phyloP scores from a whole-genome alignment of 768 basidiomycete species.

The Hortiboletus campestris region DNA sequence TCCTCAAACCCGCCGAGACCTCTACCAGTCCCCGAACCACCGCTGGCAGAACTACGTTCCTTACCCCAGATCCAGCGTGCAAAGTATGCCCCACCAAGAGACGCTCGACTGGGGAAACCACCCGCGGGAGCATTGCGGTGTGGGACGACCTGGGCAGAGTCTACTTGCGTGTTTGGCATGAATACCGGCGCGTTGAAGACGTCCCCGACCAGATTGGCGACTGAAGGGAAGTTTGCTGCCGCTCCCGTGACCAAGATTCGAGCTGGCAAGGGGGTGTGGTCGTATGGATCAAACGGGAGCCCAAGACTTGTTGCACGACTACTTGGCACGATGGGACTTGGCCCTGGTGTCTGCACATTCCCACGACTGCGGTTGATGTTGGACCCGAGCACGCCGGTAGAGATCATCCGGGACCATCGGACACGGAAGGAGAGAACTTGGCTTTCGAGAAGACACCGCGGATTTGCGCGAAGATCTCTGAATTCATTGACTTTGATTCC shows the following conservation, averaged over 20 bases:
- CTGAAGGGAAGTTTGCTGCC: conserved; percentile 80
- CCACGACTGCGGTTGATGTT: conserved; percentile 31
- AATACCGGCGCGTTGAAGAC: conserved; percentile 81
- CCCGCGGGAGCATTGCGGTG: conserved; percentile 72
- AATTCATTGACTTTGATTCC: conserved; percentile 88
- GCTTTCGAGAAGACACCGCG: conserved; percentile 80
- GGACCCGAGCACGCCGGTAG: conserved; percentile 63
- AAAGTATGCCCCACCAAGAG: conserved; percentile 73
- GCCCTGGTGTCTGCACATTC: conserved; percentile 31
- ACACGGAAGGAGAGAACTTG: conserved; percentile 81
- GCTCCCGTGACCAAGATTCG: conserved; percentile 74
- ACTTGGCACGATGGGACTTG: conserved; percentile 24
- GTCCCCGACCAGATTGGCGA: conserved; percentile 77
- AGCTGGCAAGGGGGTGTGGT: conserved; percentile 59
- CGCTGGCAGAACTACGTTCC: conserved; percentile 40
- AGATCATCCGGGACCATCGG: conserved; percentile 72
- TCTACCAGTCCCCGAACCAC: conserved; percentile 31
- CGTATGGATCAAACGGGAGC: conserved; percentile 77
- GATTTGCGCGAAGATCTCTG: conserved; percentile 85
- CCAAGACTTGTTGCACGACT: conserved; percentile 47
- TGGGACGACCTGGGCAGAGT: conserved; percentile 65
- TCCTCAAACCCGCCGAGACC: conserved; percentile 72
- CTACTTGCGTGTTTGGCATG: conserved; percentile 71
- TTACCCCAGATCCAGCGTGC: conserved; percentile 87
- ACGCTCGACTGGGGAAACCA: conserved; percentile 67